Conservation (phyloP, 257 asterid species). For the Linderniella brevidens region DNA sequence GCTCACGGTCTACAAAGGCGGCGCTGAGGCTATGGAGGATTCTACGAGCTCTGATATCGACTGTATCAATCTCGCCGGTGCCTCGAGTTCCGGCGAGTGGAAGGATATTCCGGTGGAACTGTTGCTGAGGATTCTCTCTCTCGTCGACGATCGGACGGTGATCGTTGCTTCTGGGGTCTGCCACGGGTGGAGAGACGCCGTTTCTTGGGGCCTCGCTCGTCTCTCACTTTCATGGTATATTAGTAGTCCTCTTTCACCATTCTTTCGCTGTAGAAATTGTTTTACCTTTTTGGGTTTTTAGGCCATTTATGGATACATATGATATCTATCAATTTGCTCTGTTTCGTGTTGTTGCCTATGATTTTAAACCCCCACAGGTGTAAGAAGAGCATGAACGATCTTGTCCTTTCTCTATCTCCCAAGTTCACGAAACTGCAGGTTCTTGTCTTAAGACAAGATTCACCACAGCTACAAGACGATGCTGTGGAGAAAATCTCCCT, state of each 20-base stretch:
- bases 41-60: too few relatives aligned
- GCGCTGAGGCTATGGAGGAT: conserved; percentile 6
- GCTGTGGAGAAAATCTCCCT: conserved; percentile 54
- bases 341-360: conserved; percentile 4
- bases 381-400: conserved; percentile 74
- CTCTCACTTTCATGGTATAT: conserved; percentile 81
- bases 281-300: too few relatives aligned
- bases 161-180: conserved; percentile 92
- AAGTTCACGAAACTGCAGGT: conserved; percentile 62
- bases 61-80: conserved; percentile 17
- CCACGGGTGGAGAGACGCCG: conserved; percentile 90
- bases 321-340: conserved; percentile 1
- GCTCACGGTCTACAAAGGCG: conserved; percentile 35
- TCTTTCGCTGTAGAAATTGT: too few relatives aligned
- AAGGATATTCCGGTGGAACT: conserved; percentile 87
- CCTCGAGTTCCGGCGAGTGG: conserved; percentile 55
- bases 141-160: conserved; percentile 80
- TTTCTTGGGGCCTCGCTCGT: conserved; percentile 65
- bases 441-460: conserved; percentile 61
- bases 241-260: not conserved
- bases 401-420: conserved; percentile 57
- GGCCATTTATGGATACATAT: too few relatives aligned
- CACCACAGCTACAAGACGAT: conserved; percentile 67
- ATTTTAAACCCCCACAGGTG: conserved; percentile 65
- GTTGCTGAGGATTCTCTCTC: conserved; percentile 57